A percentile compares a stretch with the other conserved stretches of the same genome.
These are phyloP conservation scores for Polyporus arcularius DNA, from an alignment of 768 basidiomycete genomes.

Conservation along the genomic window DNA sequence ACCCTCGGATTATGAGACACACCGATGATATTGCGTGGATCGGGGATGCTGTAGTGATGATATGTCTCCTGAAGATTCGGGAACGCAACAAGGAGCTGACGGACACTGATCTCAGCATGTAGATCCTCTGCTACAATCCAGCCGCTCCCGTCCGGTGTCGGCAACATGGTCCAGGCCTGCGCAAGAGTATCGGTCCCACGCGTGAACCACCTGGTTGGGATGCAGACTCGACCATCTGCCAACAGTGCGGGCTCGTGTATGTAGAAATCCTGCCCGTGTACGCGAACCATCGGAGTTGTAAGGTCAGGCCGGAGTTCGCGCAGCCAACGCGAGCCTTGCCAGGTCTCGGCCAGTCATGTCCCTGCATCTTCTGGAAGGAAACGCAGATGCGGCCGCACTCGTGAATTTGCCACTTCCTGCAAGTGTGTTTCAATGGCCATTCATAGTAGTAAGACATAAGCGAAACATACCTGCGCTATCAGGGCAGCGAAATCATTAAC, in stretches of 20 bases:
- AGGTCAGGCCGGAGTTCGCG: neutral
- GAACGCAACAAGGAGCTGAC: neutral
- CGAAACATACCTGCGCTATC: neutral
- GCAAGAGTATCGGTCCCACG: neutral
- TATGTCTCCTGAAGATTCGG: too few relatives aligned
- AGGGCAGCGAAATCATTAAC: neutral
- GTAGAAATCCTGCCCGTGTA: neutral
- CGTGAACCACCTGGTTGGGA: neutral
- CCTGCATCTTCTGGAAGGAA: slow-evolving; percentile 3
- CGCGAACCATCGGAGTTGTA: neutral
- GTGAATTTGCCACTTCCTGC: slow-evolving; percentile 14
- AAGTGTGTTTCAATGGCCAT: too few relatives aligned
- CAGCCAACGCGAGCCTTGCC: neutral
- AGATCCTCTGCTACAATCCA: too few relatives aligned
- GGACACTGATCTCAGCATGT: neutral
- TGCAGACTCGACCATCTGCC: neutral
- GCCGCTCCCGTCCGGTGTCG: neutral
- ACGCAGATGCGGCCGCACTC: slow-evolving; percentile 1
- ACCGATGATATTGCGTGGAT: too few relatives aligned
- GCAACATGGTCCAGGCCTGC: too few relatives aligned
- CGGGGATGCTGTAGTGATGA: too few relatives aligned
- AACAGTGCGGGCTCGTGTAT: neutral
- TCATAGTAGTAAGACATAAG: too few relatives aligned
- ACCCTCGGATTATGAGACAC: too few relatives aligned
- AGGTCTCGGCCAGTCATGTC: neutral